A percentile compares a stretch with the other conserved stretches of the same genome.
These are phyloP conservation scores for Sphenostylis stenocarpa DNA, from an alignment of 306 rosid species.

Conservation along the genomic window DNA sequence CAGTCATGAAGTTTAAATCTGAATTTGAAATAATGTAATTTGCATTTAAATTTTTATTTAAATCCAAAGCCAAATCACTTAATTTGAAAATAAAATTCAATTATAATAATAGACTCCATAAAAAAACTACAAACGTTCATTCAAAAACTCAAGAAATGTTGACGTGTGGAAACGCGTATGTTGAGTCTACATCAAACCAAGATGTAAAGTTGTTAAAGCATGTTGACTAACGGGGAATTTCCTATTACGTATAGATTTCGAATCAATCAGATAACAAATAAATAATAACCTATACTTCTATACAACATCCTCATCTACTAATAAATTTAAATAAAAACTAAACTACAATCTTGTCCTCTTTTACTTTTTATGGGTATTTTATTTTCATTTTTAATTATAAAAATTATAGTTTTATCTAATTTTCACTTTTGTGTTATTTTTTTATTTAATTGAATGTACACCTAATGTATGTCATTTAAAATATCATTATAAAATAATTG, in stretches of 20 bases:
- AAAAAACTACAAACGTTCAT: neutral
- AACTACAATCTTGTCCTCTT: too few relatives aligned
- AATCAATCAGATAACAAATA: neutral
- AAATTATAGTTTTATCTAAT: too few relatives aligned
- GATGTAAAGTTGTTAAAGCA: neutral
- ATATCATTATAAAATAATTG: too few relatives aligned
- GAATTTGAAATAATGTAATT: neutral
- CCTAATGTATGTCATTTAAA: too few relatives aligned
- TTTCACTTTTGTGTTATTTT: too few relatives aligned
- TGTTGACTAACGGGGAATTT: neutral
- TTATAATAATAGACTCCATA: neutral
- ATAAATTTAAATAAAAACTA: neutral
- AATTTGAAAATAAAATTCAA: neutral
- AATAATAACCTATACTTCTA: neutral
- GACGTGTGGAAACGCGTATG: conserved; percentile 22
- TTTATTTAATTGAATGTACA: too few relatives aligned
- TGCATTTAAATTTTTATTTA: neutral
- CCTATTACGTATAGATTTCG: neutral
- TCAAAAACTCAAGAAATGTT: neutral
- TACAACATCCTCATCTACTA: neutral
- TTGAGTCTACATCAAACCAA: neutral
- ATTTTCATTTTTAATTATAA: too few relatives aligned
- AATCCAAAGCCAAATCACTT: neutral
- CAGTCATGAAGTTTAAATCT: too few relatives aligned
- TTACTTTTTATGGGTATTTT: too few relatives aligned